Evolutionary conservation across 768 basidiomycete genomes (phyloP), one percentile per base, ranked within the genome.

Genomic region (Terana coerulea): DNA sequence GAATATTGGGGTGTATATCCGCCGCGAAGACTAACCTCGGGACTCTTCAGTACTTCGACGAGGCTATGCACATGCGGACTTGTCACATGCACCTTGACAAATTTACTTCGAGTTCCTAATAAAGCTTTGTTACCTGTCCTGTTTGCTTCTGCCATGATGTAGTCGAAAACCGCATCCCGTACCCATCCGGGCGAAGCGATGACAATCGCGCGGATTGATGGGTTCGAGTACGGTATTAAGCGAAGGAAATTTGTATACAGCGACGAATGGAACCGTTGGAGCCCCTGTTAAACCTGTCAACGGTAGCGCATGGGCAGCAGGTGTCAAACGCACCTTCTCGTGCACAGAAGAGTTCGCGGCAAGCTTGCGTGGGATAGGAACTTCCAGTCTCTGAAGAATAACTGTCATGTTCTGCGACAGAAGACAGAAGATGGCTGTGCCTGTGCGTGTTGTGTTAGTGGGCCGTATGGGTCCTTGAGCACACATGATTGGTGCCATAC

Each of bases 141-240:
- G 5, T 76, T 76, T 0, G 97, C 92, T 69, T 98, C 92, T 12
- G 78, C 75, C 57, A 92, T 73, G 66, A 98, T 80, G 66, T 84
- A 87, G 51, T 91, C 88, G 63, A 83, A 84, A 6, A 98, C 88
- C 0, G 86, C 74, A 59, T 99, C 97, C 61, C 88, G 79, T 6
- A 94, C 86, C 85, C 98, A 99, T 0, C 97, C 97, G 7, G 97
- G 97, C 58, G 91, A 94, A 5, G 97, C 97, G 62, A 99, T 88
- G 41, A 99, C 91, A 61, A 99, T 91, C 2, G 89, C 95, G 37
- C 86, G 86, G 36, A 98, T 73, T 28, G 78, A 75, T 1, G 75
- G 76, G 55, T 78, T 83, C 19, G 79, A 72, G 60, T 84, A 97
- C 3, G 97, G 95, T 56, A 99, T 88, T 65, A 98, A 92, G 15